phyloP scores from a whole-genome alignment of 176 grass and related monocot species.

The Avena eriantha region DNA sequence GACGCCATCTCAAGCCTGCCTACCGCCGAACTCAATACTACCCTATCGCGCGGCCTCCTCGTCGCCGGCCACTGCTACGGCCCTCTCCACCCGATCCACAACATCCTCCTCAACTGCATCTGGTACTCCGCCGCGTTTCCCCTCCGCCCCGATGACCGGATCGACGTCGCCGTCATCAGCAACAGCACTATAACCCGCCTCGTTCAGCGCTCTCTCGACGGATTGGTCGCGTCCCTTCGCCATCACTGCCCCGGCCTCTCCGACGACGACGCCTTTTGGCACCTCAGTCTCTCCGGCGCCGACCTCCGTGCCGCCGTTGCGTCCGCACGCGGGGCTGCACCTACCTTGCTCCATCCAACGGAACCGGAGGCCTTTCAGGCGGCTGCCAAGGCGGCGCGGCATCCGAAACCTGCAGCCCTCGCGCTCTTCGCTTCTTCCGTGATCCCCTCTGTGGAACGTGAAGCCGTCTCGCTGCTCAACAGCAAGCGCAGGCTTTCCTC shows the following conservation, averaged over 20 bases:
- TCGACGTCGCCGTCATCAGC: not conserved
- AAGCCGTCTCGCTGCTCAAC: not conserved
- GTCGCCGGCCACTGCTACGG: slow-evolving; percentile 10
- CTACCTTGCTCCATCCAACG: not conserved
- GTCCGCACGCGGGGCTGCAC: not conserved
- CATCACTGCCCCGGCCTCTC: not conserved
- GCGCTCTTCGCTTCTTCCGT: not conserved
- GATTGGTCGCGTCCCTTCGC: not conserved
- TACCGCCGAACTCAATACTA: not conserved
- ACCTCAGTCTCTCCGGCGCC: not conserved
- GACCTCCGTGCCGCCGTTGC: not conserved
- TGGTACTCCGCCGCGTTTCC: slow-evolving; percentile 13
- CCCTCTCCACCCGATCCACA: slow-evolving; percentile 16
- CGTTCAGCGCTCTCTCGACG: not conserved
- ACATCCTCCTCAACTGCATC: slow-evolving; percentile 10
- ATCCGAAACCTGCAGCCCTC: not conserved
- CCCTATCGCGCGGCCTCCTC: not conserved
- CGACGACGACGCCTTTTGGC: not conserved
- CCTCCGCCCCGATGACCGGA: not conserved
- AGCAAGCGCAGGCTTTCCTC: not conserved
- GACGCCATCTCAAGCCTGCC: slow-evolving; percentile 8
- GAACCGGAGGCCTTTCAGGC: not conserved
- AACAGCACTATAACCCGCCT: not conserved
- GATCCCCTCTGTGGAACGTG: not conserved
- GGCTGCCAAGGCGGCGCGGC: slow-evolving; percentile 9